Base-by-base conservation (phyloP, 768 basidiomycete genomes). In the Phylloporus sp. region DNA sequence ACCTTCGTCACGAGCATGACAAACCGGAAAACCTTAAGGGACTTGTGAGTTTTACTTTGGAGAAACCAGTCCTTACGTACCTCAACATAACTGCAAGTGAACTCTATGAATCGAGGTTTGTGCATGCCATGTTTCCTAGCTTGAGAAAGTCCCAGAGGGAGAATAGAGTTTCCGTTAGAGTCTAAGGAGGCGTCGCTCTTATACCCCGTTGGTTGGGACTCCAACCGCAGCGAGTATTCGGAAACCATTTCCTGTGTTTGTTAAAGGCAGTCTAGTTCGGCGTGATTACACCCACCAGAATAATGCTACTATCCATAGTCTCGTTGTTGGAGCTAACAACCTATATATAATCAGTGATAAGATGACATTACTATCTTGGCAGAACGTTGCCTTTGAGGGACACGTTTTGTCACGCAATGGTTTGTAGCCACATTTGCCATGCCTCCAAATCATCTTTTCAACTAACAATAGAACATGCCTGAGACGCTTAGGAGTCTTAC, bases 81-180 rank as follows among this genome's bases (percentile, higher is more conserved):
- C 72, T 90, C 84, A 8, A 68, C 55, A 50, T 81, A 64, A 42
- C 69, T 74, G 57, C 84, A 92, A 1, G 79, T 71, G 60, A 86
- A 93, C 43, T 93, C 86, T 0, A 76, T 72, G 58, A 92, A 90
- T n/a, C 78, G 76, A 11, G 89, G 90, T 62, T 90, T 92, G 42
- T 67, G 50, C 42, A 67, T 69, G 1, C 67, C 69, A 24, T 76
- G 64, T 26, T 68, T 62, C 53, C 57, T 69, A 9, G 79, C 73
- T 59, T 79, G 74, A 10, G 77, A 75, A 9, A 71, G 59, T 1
- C 77, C 76, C 11, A 69, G 62, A 26, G 76, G 63, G 15, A 68
- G 23, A 28, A 82, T 70, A 3, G 73, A 64, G 28, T 76, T 72
- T 14, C 77, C 73, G 7, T 68, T 66, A 0, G 80, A 80, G 44